These are phyloP conservation scores for Dendrocalamus sinicus DNA, from an alignment of 176 grass and related monocot genomes.

Conservation along the genomic window DNA sequence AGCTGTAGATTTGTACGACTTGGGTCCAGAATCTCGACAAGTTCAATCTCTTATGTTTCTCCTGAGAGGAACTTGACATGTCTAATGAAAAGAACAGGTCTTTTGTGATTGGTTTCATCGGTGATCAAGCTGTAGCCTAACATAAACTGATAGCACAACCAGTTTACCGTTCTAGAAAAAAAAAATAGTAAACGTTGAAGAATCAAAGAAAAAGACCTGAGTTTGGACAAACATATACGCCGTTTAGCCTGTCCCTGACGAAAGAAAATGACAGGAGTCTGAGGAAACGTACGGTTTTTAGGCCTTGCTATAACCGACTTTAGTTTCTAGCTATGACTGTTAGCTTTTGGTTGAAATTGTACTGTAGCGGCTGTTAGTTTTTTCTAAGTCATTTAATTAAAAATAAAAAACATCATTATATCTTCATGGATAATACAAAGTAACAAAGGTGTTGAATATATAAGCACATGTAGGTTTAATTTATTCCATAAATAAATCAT, in stretches of 20 bases:
- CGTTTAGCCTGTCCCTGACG: not conserved
- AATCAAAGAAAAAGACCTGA: conserved; percentile 18
- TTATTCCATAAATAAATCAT: too few relatives aligned
- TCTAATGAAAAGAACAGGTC: conserved; percentile 16
- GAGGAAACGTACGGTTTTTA: not conserved
- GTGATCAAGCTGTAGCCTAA: conserved; percentile 5
- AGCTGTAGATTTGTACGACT: conserved; percentile 37
- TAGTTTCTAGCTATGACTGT: too few relatives aligned
- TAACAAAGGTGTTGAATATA: too few relatives aligned
- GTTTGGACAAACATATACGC: not conserved
- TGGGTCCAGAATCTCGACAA: conserved; percentile 32
- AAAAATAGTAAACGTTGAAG: not conserved
- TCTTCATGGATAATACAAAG: too few relatives aligned
- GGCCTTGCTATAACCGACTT: too few relatives aligned
- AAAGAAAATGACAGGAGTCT: not conserved
- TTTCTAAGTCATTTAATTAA: too few relatives aligned
- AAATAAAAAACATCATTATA: too few relatives aligned
- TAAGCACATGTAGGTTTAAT: too few relatives aligned
- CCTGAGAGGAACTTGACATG: conserved; percentile 35
- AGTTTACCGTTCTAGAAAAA: not conserved
- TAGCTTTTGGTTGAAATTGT: too few relatives aligned
- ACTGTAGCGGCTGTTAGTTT: too few relatives aligned
- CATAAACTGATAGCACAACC: not conserved
- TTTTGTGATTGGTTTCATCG: not conserved
- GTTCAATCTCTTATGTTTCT: conserved; percentile 15